phyloP scores from a whole-genome alignment of 2,329 filamentous ascomycete genomes.

The Epichloe sylvatica region DNA sequence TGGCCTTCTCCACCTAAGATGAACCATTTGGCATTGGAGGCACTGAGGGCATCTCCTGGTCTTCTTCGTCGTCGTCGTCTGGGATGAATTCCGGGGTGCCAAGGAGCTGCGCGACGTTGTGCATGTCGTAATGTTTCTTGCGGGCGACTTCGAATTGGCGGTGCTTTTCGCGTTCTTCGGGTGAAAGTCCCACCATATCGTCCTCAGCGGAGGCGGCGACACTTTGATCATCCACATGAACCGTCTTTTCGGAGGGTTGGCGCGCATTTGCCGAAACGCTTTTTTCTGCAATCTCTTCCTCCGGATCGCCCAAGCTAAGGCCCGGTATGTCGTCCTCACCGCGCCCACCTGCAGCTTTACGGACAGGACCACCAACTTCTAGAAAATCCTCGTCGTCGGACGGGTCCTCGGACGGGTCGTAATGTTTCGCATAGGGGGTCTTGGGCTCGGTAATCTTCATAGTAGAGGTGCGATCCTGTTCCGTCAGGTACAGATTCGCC shows the following conservation, averaged over 20 bases:
- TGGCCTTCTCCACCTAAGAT: constrained; percentile 11
- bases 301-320: constrained; percentile 82
- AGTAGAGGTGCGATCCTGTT: constrained; percentile 85
- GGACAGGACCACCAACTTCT: constrained; percentile 15
- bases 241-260: constrained; percentile 46
- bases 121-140: constrained; percentile 99
- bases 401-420: constrained; percentile 79
- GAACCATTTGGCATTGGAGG: constrained; percentile 31
- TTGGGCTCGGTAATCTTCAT: constrained; percentile 99
- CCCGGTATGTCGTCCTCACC: constrained; percentile 71
- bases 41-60: constrained; percentile 22
- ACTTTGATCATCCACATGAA: constrained; percentile 59
- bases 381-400: constrained; percentile 55
- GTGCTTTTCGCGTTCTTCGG: constrained; percentile 82
- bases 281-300: constrained; percentile 49
- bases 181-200: constrained; percentile 37
- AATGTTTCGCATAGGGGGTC: constrained; percentile 87
- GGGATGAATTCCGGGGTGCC: constrained; percentile 58
- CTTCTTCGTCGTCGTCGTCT: constrained; percentile 41
- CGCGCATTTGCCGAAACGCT: constrained; percentile 22
- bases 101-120: constrained; percentile 74
- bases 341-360: constrained; percentile 25
- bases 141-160: constrained; percentile 77
- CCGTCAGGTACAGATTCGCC: constrained; percentile 90
- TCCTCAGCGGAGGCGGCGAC: constrained; percentile 46